A percentile compares a stretch with the other conserved stretches of the same genome.
phyloP scores from a whole-genome alignment of 176 grass and related monocot species.

The Oryza brachyantha region DNA sequence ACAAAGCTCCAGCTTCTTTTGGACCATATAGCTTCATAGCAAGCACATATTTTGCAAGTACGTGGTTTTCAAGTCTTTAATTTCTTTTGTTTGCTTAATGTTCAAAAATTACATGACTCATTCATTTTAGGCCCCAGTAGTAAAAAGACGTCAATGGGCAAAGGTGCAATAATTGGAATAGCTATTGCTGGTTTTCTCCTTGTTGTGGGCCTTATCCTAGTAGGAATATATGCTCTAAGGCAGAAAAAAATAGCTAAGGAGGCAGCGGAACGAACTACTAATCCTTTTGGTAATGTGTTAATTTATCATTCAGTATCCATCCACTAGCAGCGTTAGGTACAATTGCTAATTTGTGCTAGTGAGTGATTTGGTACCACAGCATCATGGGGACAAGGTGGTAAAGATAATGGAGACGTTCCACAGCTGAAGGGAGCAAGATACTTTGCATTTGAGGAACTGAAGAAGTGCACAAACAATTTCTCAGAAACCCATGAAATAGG shows the following conservation, averaged over 20 bases:
- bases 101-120: background rate
- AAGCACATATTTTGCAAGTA: constrained; percentile 47
- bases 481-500: constrained; percentile 57
- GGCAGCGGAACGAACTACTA: constrained; percentile 46
- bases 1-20: constrained; percentile 29
- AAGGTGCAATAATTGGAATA: constrained; percentile 43
- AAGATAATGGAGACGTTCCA: constrained; percentile 46
- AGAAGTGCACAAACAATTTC: constrained; percentile 68
- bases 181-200: constrained; percentile 22
- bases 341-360: constrained; percentile 9
- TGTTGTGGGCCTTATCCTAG: constrained; percentile 26
- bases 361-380: constrained; percentile 38
- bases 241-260: constrained; percentile 47
- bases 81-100: background rate
- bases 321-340: constrained; percentile 5
- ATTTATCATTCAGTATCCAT: background rate
- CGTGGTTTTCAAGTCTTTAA: background rate
- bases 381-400: constrained; percentile 52
- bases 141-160: constrained; percentile 30
- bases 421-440: constrained; percentile 61
- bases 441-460: constrained; percentile 65
- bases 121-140: constrained; percentile 25
- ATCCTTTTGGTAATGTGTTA: constrained; percentile 48
- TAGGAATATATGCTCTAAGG: constrained; percentile 41
- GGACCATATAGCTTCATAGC: constrained; percentile 62